phyloP scores from a whole-genome alignment of 2,329 filamentous ascomycete species.

The Diplocarpon rosae region DNA sequence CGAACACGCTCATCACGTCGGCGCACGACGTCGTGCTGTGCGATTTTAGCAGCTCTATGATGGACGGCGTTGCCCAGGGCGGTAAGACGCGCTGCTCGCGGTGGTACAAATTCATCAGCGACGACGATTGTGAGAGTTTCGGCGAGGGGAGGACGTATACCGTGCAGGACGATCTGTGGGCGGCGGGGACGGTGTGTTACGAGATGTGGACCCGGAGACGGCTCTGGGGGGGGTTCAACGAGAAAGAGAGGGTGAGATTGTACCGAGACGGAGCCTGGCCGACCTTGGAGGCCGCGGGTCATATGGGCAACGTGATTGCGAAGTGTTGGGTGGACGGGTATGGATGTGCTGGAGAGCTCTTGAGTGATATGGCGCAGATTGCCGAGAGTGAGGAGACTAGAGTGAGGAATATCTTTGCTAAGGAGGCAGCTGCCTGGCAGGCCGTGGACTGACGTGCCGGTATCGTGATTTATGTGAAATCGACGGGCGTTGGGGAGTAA shows the following conservation, averaged over 20 bases:
- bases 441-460: constrained; percentile 1
- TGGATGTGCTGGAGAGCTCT: constrained; percentile 1
- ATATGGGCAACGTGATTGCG: constrained; percentile 2
- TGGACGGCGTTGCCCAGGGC: not conserved
- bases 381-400: not conserved
- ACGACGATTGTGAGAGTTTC: constrained; percentile 1
- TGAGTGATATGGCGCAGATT: constrained; percentile 1
- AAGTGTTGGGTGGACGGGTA: constrained; percentile 5
- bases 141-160: not conserved
- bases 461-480: not conserved
- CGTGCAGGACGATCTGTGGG: constrained; percentile 3
- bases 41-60: constrained; percentile 4
- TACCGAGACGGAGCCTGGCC: constrained; percentile 1
- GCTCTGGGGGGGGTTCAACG: not conserved
- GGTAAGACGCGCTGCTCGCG: constrained; percentile 2
- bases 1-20: constrained; percentile 5
- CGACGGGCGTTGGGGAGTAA: not conserved
- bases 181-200: constrained; percentile 1
- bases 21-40: constrained; percentile 4
- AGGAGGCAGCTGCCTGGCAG: not conserved
- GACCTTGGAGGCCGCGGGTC: not conserved
- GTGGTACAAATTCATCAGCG: constrained; percentile 2
- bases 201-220: constrained; percentile 3
- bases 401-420: not conserved
- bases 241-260: not conserved